Conservation (phyloP, 495 filamentous ascomycete species). For the Aspergillus bridgeri region DNA sequence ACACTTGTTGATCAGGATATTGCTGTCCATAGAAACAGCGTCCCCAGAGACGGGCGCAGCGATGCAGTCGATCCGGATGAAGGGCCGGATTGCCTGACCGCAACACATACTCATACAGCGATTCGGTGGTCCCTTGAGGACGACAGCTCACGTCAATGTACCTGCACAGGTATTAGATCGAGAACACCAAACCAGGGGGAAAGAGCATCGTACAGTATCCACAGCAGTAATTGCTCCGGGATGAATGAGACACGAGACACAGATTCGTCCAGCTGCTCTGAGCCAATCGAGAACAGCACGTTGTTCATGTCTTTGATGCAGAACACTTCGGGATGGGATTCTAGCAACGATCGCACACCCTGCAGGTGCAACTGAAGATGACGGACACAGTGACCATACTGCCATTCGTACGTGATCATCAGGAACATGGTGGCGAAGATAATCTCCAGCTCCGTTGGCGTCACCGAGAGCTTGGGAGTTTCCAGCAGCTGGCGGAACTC, state of each 20-base stretch:
- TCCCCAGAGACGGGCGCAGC: slow-evolving; percentile 40
- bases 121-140: slow-evolving; percentile 35
- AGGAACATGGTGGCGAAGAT: slow-evolving; percentile 43
- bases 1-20: slow-evolving; percentile 45
- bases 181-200: neutral
- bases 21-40: slow-evolving; percentile 43
- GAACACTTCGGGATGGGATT: slow-evolving; percentile 39
- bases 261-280: slow-evolving; percentile 12
- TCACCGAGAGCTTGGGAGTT: slow-evolving; percentile 26
- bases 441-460: slow-evolving; percentile 31
- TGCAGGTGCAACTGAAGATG: slow-evolving; percentile 42
- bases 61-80: slow-evolving; percentile 38
- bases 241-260: slow-evolving; percentile 35
- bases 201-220: slow-evolving; percentile 33
- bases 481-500: slow-evolving; percentile 42
- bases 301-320: slow-evolving; percentile 34
- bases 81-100: slow-evolving; percentile 35
- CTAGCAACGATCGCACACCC: slow-evolving; percentile 38
- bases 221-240: slow-evolving; percentile 38
- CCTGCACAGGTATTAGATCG: slow-evolving; percentile 9
- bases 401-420: slow-evolving; percentile 44
- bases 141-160: slow-evolving; percentile 39
- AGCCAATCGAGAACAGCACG: slow-evolving; percentile 27
- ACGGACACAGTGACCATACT: slow-evolving; percentile 39
- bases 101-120: slow-evolving; percentile 36